Percentiles rank a stretch among this genome's conserved stretches.
Conservation (phyloP, 345 rosid genomes). For the Hypericum perforatum region DNA sequence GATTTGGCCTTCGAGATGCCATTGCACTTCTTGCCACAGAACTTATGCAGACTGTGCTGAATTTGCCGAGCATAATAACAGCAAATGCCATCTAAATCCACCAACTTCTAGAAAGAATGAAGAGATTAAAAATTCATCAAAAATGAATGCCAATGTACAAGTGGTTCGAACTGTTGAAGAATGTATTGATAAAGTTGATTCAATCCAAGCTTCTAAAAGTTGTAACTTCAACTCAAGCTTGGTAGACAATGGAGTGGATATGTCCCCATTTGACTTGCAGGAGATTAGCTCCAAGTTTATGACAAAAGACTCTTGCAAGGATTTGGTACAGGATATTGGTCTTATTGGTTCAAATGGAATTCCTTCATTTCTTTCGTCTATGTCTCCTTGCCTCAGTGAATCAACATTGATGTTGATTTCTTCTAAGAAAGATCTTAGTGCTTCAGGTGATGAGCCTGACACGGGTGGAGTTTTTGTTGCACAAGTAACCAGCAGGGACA, state of each 20-base stretch:
- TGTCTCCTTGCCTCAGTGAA: slow-evolving; percentile 42
- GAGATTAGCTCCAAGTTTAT: slow-evolving; percentile 69
- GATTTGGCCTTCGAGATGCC: slow-evolving; percentile 64
- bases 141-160: slow-evolving; percentile 34
- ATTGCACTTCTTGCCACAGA: slow-evolving; percentile 75
- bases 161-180: slow-evolving; percentile 22
- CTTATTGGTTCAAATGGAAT: slow-evolving; percentile 70
- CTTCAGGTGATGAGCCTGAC: slow-evolving; percentile 24
- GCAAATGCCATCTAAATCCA: slow-evolving; percentile 39
- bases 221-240: slow-evolving; percentile 40
- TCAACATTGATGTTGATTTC: slow-evolving; percentile 30
- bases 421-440: slow-evolving; percentile 19
- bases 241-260: slow-evolving; percentile 41
- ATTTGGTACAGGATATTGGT: slow-evolving; percentile 74
- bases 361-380: slow-evolving; percentile 49
- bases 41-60: slow-evolving; percentile 44
- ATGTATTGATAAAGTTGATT: slow-evolving; percentile 21
- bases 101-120: slow-evolving; percentile 34
- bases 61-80: slow-evolving; percentile 52
- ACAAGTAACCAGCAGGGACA: slow-evolving; percentile 23
- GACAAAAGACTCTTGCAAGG: slow-evolving; percentile 72
- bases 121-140: slow-evolving; percentile 31
- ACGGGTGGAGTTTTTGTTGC: slow-evolving; percentile 16
- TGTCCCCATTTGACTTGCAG: slow-evolving; percentile 53
- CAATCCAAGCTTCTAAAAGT: slow-evolving; percentile 26